Percentiles rank a stretch among this genome's conserved stretches.
Evolutionary conservation across 2,329 filamentous ascomycete genomes (phyloP).

Genomic region (Trichoderma cornu-damae): DNA sequence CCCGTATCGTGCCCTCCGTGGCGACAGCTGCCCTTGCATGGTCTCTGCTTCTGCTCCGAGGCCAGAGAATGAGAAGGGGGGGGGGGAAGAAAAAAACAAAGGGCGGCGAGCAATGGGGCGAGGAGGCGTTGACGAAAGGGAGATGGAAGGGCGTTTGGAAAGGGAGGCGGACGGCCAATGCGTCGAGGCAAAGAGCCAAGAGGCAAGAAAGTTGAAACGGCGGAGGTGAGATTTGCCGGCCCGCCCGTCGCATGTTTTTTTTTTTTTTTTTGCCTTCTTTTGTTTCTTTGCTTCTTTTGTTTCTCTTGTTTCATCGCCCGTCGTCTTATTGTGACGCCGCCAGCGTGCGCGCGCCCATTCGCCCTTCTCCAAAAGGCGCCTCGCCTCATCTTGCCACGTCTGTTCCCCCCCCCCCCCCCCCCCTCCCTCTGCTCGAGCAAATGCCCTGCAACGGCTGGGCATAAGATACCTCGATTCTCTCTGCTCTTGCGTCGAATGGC

Average conservation of each 20-base stretch:
- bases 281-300: too few relatives aligned
- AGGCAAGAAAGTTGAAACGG: constrained; percentile 9
- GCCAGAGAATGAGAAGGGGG: too few relatives aligned
- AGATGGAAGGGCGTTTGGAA: constrained; percentile 6
- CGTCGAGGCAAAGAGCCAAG: background rate
- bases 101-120: constrained; percentile 3
- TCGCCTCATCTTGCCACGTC: constrained; percentile 11
- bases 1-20: constrained; percentile 8
- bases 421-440: background rate
- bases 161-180: constrained; percentile 3
- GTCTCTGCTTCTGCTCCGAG: background rate
- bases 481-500: too few relatives aligned
- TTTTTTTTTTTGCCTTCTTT: too few relatives aligned
- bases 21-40: constrained; percentile 13
- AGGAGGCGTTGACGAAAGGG: constrained; percentile 8
- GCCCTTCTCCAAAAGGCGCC: background rate
- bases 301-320: background rate
- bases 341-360: too few relatives aligned
- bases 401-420: too few relatives aligned
- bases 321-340: constrained; percentile 1
- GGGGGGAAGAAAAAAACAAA: constrained; percentile 8
- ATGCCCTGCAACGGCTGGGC: constrained; percentile 8
- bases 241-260: constrained; percentile 8
- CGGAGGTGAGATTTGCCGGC: background rate
- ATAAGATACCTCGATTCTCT: background rate